Conservation (phyloP, 2,329 filamentous ascomycete species). For the Colletotrichum agaves region DNA sequence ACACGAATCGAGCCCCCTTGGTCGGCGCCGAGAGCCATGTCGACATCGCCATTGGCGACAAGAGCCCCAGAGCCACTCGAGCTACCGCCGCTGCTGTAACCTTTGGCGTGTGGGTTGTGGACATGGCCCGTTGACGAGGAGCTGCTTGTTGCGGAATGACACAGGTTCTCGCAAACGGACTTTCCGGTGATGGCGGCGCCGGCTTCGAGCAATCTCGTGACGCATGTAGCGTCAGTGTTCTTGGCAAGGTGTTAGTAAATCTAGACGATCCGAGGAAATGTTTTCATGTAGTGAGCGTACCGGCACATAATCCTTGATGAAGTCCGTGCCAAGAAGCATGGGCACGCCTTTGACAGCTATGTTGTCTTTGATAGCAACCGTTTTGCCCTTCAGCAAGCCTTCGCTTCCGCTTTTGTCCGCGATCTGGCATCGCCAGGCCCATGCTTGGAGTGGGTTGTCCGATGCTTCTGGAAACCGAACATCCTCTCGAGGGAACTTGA, state of each 20-base stretch:
- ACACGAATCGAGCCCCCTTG: constrained; percentile 48
- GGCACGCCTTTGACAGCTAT: constrained; percentile 40
- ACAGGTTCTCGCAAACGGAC: constrained; percentile 46
- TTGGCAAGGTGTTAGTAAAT: background rate
- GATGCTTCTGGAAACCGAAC: background rate
- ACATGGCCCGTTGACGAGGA: constrained; percentile 45
- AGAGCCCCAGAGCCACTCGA: constrained; percentile 47
- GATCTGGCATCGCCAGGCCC: background rate
- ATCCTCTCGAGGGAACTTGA: background rate
- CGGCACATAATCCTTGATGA: background rate
- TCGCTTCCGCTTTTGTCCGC: background rate
- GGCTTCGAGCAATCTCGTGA: constrained; percentile 38
- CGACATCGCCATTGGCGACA: constrained; percentile 42
- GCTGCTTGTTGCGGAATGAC: constrained; percentile 43
- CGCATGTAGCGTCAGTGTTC: constrained; percentile 20
- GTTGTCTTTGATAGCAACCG: constrained; percentile 45
- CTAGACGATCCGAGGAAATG: background rate
- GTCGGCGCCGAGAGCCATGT: constrained; percentile 46
- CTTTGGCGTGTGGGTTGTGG: constrained; percentile 42
- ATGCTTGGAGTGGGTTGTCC: background rate
- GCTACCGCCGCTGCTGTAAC: constrained; percentile 45
- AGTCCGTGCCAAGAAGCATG: constrained; percentile 25
- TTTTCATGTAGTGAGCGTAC: background rate
- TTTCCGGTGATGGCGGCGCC: constrained; percentile 43
- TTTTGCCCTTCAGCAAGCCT: constrained; percentile 36